Conservation (phyloP, 2,329 filamentous ascomycete genomes). For the Pseudogymnoascus sp. region DNA sequence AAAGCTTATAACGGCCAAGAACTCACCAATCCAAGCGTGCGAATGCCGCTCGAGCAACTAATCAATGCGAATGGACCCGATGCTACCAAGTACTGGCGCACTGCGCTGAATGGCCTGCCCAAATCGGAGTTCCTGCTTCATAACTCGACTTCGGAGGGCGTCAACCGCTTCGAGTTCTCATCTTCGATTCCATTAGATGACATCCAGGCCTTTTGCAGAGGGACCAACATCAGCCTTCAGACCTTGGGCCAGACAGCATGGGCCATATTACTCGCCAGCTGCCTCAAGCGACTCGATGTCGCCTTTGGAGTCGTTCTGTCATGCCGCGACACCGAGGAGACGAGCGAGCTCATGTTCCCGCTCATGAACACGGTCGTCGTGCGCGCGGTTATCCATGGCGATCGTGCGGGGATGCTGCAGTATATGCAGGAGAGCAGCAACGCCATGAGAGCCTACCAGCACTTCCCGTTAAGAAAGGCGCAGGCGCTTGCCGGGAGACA, state of each 20-base stretch:
- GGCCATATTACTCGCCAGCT: constrained; percentile 61
- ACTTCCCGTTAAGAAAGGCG: constrained; percentile 68
- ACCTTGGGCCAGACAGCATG: constrained; percentile 70
- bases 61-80: constrained; percentile 33
- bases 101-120: constrained; percentile 51
- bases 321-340: constrained; percentile 68
- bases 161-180: constrained; percentile 38
- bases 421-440: constrained; percentile 67
- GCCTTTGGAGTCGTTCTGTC: constrained; percentile 78
- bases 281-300: constrained; percentile 61
- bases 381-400: constrained; percentile 65
- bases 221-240: constrained; percentile 64
- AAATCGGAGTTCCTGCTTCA: constrained; percentile 34
- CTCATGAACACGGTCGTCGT: constrained; percentile 87
- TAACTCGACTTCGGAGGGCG: background rate
- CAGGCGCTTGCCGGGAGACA: constrained; percentile 40
- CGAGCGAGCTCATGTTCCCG: constrained; percentile 67
- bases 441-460: constrained; percentile 62
- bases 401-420: constrained; percentile 53
- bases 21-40: constrained; percentile 39
- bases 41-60: constrained; percentile 45
- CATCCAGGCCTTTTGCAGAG: constrained; percentile 56
- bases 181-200: constrained; percentile 37
- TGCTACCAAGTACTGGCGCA: constrained; percentile 62
- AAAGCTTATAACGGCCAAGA: constrained; percentile 50